Percentiles rank a stretch among this genome's conserved stretches.
Evolutionary conservation across 2,329 filamentous ascomycete species (phyloP).

Genomic region (Ascochyta lentis): DNA sequence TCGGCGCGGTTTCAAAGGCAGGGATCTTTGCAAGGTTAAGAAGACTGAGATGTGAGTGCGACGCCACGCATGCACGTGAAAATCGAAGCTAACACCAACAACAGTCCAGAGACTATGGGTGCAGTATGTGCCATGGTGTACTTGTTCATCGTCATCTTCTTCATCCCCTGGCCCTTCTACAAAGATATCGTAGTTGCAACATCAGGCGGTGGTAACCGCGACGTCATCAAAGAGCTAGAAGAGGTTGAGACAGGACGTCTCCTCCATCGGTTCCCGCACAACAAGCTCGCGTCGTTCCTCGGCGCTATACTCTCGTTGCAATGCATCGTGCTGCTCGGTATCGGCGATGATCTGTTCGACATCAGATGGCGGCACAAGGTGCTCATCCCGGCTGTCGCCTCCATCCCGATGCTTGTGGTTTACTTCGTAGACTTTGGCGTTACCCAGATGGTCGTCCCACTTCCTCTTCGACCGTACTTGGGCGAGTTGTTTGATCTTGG

Average conservation of each 20-base stretch:
- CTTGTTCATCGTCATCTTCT: conserved; percentile 84
- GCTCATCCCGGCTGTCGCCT: conserved; percentile 92
- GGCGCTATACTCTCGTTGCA: conserved; percentile 93
- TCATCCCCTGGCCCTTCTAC: conserved; percentile 97
- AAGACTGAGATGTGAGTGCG: conserved; percentile 73
- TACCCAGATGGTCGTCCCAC: conserved; percentile 90
- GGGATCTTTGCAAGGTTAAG: conserved; percentile 81
- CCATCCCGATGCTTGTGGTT: conserved; percentile 90
- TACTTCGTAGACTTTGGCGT: conserved; percentile 99
- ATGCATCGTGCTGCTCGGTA: conserved; percentile 86
- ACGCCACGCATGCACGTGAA: neutral
- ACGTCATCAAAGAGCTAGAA: conserved; percentile 77
- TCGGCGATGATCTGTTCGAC: conserved; percentile 96
- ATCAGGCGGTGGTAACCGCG: conserved; percentile 89
- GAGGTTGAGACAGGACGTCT: conserved; percentile 82
- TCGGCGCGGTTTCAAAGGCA: conserved; percentile 84
- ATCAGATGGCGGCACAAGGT: conserved; percentile 99
- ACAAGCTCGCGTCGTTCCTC: conserved; percentile 94
- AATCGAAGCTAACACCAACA: conserved; percentile 25
- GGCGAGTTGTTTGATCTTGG: conserved; percentile 83
- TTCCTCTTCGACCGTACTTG: conserved; percentile 82
- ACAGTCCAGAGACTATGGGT: conserved; percentile 91
- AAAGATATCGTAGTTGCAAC: conserved; percentile 97
- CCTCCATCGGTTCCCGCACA: conserved; percentile 90
- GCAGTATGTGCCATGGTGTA: conserved; percentile 93